Conservation (phyloP, 2,329 filamentous ascomycete genomes). For the Uncinocarpus reesii region DNA sequence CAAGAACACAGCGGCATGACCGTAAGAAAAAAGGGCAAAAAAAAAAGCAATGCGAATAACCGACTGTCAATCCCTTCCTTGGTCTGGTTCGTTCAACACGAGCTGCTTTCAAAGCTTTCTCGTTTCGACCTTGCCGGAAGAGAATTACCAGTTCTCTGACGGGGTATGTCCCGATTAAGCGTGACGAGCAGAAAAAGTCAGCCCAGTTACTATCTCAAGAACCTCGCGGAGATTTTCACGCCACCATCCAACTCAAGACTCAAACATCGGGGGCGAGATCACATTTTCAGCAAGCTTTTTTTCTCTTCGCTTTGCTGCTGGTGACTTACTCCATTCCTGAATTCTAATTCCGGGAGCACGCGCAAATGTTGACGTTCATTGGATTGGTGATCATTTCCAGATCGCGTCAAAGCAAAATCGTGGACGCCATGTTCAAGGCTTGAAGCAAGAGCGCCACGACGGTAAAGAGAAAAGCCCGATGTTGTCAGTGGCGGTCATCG, state of each 20-base stretch:
- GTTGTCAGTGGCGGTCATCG: neutral
- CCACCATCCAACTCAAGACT: neutral
- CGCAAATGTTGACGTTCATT: neutral
- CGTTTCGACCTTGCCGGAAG: too few species aligned
- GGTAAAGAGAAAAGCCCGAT: neutral
- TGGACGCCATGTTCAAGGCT: constrained; percentile 1
- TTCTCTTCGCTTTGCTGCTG: neutral
- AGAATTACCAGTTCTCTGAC: too few species aligned
- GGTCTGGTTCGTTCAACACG: constrained; percentile 4
- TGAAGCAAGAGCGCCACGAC: too few species aligned
- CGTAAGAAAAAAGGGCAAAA: neutral
- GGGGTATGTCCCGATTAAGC: too few species aligned
- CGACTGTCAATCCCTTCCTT: neutral
- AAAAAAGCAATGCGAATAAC: neutral
- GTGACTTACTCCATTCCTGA: constrained; percentile 8
- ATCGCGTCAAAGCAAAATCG: neutral
- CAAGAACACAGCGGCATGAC: neutral
- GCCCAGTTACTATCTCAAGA: constrained; percentile 9
- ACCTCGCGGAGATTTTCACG: neutral
- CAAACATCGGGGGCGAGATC: neutral
- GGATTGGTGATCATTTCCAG: constrained; percentile 6
- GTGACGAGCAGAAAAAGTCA: neutral
- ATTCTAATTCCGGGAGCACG: neutral
- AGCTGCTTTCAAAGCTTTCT: constrained; percentile 1
- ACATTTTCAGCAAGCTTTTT: too few species aligned